Percentiles rank a stretch among this genome's conserved stretches.
phyloP scores from a whole-genome alignment of 768 basidiomycete species.

The Panaeolus cyanescens region DNA sequence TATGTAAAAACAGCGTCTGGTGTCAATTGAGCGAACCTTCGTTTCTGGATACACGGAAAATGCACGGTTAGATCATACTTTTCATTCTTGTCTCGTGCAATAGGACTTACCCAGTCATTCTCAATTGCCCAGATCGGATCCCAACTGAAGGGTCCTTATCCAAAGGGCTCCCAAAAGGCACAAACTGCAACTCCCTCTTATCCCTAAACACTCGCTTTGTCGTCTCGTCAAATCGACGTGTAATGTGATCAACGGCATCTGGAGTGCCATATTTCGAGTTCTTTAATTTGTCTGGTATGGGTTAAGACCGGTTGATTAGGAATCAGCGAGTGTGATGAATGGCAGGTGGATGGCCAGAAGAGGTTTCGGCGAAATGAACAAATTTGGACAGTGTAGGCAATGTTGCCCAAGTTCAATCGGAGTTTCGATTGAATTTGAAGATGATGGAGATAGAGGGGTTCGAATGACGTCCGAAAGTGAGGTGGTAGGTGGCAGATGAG shows the following conservation, averaged over 20 bases:
- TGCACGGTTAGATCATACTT: slow-evolving; percentile 4
- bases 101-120: slow-evolving; percentile 60
- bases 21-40: slow-evolving; percentile 22
- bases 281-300: slow-evolving; percentile 64
- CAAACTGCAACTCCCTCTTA: slow-evolving; percentile 65
- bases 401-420: not conserved
- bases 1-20: not conserved
- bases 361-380: not conserved
- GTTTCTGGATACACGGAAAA: slow-evolving; percentile 21
- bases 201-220: slow-evolving; percentile 81
- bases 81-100: not conserved
- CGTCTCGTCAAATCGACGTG: slow-evolving; percentile 79
- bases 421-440: not conserved
- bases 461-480: slow-evolving; percentile 5
- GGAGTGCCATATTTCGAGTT: slow-evolving; percentile 71
- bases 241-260: slow-evolving; percentile 77
- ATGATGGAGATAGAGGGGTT: slow-evolving; percentile 1
- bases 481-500: not conserved
- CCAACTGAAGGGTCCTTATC: slow-evolving; percentile 74
- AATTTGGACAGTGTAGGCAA: not conserved
- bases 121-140: slow-evolving; percentile 72
- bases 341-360: not conserved
- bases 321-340: not conserved
- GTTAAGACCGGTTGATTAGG: not conserved
- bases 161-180: slow-evolving; percentile 76